These are phyloP conservation scores for Ophiocordyceps robertsii DNA, from an alignment of 2,329 filamentous ascomycete species.

Conservation along the genomic window DNA sequence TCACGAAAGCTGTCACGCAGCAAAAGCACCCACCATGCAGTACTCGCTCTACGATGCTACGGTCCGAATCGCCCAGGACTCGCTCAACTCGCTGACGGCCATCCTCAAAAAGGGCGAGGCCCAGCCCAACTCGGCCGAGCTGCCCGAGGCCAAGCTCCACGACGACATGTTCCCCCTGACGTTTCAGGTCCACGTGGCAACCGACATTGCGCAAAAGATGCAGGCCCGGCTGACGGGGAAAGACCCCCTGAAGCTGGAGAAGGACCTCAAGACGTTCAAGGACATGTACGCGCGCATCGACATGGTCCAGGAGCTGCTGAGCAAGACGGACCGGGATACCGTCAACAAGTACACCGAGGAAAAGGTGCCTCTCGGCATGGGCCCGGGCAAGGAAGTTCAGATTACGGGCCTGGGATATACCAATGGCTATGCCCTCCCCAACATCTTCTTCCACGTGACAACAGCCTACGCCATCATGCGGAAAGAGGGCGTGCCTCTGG, in stretches of 20 bases:
- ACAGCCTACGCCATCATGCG: constrained; percentile 48
- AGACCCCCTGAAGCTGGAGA: constrained; percentile 11
- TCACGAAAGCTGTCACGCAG: too few relatives aligned
- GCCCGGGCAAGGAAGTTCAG: constrained; percentile 12
- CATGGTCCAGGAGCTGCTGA: constrained; percentile 14
- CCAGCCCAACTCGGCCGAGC: constrained; percentile 15
- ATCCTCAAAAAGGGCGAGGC: constrained; percentile 24
- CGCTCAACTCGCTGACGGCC: constrained; percentile 16
- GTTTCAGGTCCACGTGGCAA: constrained; percentile 24
- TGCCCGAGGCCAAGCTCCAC: constrained; percentile 19
- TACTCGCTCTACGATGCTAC: constrained; percentile 28
- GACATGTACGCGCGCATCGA: constrained; percentile 20
- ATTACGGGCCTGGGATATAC: constrained; percentile 26
- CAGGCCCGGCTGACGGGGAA: constrained; percentile 18
- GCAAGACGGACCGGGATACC: constrained; percentile 17
- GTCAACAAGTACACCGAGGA: constrained; percentile 18
- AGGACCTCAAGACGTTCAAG: constrained; percentile 19
- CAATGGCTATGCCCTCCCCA: constrained; percentile 36
- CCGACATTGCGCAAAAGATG: constrained; percentile 17
- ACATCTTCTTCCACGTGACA: constrained; percentile 50
- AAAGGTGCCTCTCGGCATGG: constrained; percentile 16
- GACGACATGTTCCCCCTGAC: constrained; percentile 29
- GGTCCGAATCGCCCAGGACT: constrained; percentile 16
- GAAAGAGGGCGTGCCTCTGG: constrained; percentile 45
- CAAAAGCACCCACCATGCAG: background rate